These are phyloP conservation scores for Solanum piurae DNA, from an alignment of 257 asterid species.

Conservation along the genomic window DNA sequence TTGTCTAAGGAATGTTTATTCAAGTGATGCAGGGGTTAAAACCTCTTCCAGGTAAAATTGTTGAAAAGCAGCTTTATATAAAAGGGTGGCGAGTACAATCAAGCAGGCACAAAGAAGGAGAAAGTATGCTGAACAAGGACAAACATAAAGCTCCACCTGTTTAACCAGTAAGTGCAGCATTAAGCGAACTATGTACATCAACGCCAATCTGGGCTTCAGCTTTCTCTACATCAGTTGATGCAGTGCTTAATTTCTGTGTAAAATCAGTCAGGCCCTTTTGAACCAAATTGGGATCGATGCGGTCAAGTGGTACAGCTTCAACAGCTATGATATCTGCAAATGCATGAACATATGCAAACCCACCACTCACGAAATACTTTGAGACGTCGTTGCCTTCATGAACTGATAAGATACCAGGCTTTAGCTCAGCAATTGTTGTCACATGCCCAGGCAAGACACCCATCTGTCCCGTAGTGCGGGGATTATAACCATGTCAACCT, in stretches of 20 bases:
- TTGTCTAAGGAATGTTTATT: background rate
- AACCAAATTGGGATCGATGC: conserved; percentile 43
- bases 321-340: conserved; percentile 59
- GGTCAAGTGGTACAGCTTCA: conserved; percentile 71
- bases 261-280: conserved; percentile 64
- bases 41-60: background rate
- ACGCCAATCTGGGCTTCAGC: conserved; percentile 83
- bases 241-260: conserved; percentile 62
- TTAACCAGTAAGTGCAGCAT: conserved; percentile 70
- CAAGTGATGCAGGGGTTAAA: background rate
- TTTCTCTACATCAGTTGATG: conserved; percentile 71
- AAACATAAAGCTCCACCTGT: background rate
- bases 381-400: conserved; percentile 61
- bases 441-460: conserved; percentile 93
- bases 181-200: conserved; percentile 82
- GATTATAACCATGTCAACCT: conserved; percentile 89
- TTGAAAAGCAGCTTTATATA: background rate
- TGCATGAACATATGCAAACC: conserved; percentile 72
- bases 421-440: conserved; percentile 81
- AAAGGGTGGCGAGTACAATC: background rate
- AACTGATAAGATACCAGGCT: conserved; percentile 60
- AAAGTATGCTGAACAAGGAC: background rate
- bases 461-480: conserved; percentile 89
- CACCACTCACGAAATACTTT: conserved; percentile 65
- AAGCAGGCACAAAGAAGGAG: background rate